Conservation (phyloP, 306 rosid species). For the Arachis stenosperma region DNA sequence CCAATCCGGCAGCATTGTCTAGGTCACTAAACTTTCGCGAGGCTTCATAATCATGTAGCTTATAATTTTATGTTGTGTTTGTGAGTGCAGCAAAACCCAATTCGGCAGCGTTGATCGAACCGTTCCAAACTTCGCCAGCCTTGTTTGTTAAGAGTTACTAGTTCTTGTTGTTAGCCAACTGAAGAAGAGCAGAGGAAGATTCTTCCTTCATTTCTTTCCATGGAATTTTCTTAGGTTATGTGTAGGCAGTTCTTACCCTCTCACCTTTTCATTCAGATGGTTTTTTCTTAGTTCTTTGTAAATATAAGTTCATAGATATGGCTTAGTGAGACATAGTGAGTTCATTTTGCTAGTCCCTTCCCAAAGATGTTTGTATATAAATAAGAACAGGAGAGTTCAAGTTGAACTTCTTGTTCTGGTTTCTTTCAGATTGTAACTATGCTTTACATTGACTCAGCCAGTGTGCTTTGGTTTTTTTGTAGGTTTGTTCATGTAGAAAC, state of each 20-base stretch:
- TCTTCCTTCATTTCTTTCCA: slow-evolving; percentile 19
- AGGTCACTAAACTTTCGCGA: slow-evolving; percentile 76
- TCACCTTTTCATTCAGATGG: slow-evolving; percentile 31
- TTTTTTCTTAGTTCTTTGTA: slow-evolving; percentile 37
- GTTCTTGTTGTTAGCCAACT: slow-evolving; percentile 35
- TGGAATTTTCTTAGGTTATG: slow-evolving; percentile 4
- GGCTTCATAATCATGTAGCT: slow-evolving; percentile 38
- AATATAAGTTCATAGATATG: slow-evolving; percentile 30
- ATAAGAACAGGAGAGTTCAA: slow-evolving; percentile 42
- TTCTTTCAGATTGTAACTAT: slow-evolving; percentile 27
- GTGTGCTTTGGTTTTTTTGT: neutral
- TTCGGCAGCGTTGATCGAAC: slow-evolving; percentile 22
- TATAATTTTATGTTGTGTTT: slow-evolving; percentile 23
- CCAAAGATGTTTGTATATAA: slow-evolving; percentile 25
- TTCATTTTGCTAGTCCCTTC: slow-evolving; percentile 29
- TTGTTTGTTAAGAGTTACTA: slow-evolving; percentile 15
- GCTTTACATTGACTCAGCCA: slow-evolving; percentile 31
- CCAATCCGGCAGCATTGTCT: slow-evolving; percentile 88
- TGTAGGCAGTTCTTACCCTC: slow-evolving; percentile 30
- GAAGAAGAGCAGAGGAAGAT: slow-evolving; percentile 31
- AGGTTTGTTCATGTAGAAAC: neutral
- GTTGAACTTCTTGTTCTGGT: slow-evolving; percentile 37
- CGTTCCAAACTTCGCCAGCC: slow-evolving; percentile 24
- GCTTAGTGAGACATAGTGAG: slow-evolving; percentile 42
- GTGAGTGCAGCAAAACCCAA: slow-evolving; percentile 25